A percentile compares a stretch with the other conserved stretches of the same genome.
Evolutionary conservation across 2,329 filamentous ascomycete species (phyloP).

Genomic region (Colletotrichum liaoningense): DNA sequence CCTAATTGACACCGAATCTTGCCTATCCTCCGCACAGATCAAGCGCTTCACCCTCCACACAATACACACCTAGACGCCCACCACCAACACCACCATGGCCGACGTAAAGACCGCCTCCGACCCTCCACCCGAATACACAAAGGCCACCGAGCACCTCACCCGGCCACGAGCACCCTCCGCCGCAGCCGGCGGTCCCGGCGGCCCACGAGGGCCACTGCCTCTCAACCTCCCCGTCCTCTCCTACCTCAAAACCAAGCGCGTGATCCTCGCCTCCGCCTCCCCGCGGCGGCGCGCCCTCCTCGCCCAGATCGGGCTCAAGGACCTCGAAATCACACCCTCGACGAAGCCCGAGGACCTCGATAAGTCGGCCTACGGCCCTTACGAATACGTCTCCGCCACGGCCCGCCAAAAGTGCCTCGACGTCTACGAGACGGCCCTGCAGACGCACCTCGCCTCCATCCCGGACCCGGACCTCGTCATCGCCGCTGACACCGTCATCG

Average conservation of each 20-base stretch:
- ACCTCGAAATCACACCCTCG: slow-evolving; percentile 87
- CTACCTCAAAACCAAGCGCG: slow-evolving; percentile 79
- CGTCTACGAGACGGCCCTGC: slow-evolving; percentile 67
- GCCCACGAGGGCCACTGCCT: slow-evolving; percentile 68
- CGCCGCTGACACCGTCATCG: slow-evolving; percentile 91
- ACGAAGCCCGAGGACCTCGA: slow-evolving; percentile 86
- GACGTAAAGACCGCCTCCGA: slow-evolving; percentile 41
- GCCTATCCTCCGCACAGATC: not conserved
- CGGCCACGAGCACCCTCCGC: slow-evolving; percentile 36
- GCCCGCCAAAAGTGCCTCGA: slow-evolving; percentile 85
- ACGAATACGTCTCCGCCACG: slow-evolving; percentile 92
- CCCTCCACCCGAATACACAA: slow-evolving; percentile 59
- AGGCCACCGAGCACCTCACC: slow-evolving; percentile 50
- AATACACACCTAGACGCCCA: too few species aligned
- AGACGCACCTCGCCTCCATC: slow-evolving; percentile 55
- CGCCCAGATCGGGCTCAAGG: slow-evolving; percentile 79
- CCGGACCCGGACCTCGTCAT: slow-evolving; percentile 86
- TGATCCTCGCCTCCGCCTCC: slow-evolving; percentile 91
- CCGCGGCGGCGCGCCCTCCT: slow-evolving; percentile 87
- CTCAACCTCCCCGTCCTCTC: slow-evolving; percentile 84
- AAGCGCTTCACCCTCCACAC: not conserved
- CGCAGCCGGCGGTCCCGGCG: slow-evolving; percentile 41
- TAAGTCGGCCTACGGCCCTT: slow-evolving; percentile 78
- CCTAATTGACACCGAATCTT: not conserved
- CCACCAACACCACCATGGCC: slow-evolving; percentile 3